Conservation (phyloP, 768 basidiomycete species). For the Tulasnella calospora region DNA sequence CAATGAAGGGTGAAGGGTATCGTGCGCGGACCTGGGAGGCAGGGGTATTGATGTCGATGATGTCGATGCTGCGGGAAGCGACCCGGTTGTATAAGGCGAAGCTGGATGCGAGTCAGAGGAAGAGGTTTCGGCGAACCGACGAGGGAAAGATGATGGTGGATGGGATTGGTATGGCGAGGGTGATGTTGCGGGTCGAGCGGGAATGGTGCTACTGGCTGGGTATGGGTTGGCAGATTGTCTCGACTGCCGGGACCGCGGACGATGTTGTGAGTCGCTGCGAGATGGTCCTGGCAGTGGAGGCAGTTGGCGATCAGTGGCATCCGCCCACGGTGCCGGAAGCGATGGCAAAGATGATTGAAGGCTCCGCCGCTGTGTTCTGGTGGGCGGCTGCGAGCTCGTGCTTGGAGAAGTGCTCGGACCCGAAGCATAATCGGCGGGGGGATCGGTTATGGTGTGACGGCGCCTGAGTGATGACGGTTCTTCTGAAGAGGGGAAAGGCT, state of each 20-base stretch:
- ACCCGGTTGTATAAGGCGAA: background rate
- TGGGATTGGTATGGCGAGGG: constrained; percentile 7
- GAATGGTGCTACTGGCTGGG: background rate
- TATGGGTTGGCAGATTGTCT: background rate
- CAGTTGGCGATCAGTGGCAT: constrained; percentile 2
- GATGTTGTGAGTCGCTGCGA: constrained; percentile 12
- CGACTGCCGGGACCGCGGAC: constrained; percentile 2
- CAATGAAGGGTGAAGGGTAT: constrained; percentile 3
- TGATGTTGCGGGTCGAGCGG: constrained; percentile 17
- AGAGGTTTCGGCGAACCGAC: constrained; percentile 11
- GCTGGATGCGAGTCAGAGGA: background rate
- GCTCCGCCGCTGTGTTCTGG: background rate
- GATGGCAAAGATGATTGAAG: constrained; percentile 2
- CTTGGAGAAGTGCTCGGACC: background rate
- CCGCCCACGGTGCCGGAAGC: constrained; percentile 7
- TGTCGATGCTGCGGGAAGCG: background rate
- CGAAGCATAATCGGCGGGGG: background rate
- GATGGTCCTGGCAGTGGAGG: constrained; percentile 17
- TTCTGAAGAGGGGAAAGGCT: background rate
- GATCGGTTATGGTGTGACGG: constrained; percentile 20
- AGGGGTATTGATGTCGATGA: background rate
- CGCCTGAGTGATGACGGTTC: background rate
- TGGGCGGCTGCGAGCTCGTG: background rate
- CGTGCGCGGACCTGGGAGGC: background rate
- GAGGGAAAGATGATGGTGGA: constrained; percentile 25